Conservation (phyloP, 2,329 filamentous ascomycete species). For the Pochonia chlamydosporia region DNA sequence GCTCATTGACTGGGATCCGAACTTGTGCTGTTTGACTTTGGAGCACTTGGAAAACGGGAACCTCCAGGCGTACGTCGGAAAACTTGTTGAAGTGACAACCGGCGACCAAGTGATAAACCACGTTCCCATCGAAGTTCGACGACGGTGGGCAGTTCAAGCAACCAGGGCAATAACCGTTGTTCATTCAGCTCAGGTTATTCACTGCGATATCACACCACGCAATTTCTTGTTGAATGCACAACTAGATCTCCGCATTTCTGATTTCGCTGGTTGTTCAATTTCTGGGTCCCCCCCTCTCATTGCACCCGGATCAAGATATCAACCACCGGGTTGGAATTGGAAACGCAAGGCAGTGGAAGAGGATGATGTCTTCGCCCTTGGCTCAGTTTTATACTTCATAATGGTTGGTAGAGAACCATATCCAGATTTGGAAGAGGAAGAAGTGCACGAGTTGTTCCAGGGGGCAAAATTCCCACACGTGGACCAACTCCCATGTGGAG, state of each 20-base stretch:
- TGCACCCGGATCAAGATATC: conserved; percentile 17
- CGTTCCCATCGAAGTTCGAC: neutral
- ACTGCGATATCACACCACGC: conserved; percentile 32
- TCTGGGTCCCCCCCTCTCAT: conserved; percentile 16
- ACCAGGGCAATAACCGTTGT: conserved; percentile 27
- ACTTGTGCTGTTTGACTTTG: neutral
- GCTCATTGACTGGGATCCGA: conserved; percentile 2
- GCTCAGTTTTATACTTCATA: conserved; percentile 28
- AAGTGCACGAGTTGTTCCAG: conserved; percentile 20
- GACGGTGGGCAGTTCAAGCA: conserved; percentile 24
- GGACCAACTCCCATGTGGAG: conserved; percentile 17
- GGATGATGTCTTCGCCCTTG: conserved; percentile 28
- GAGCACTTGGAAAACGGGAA: neutral
- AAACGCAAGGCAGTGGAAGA: conserved; percentile 17
- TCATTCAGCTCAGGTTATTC: conserved; percentile 30
- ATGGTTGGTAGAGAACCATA: conserved; percentile 25
- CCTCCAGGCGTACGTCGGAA: neutral
- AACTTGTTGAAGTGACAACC: neutral
- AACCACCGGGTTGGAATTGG: conserved; percentile 17
- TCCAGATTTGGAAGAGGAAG: conserved; percentile 19
- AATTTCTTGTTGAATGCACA: conserved; percentile 30
- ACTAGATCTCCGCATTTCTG: conserved; percentile 29
- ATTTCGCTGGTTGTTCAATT: conserved; percentile 28
- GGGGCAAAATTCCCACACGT: conserved; percentile 22
- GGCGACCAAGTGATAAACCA: neutral